A percentile compares a stretch with the other conserved stretches of the same genome.
phyloP scores from a whole-genome alignment of 164 flowering plant species.

The Aristolochia californica region DNA sequence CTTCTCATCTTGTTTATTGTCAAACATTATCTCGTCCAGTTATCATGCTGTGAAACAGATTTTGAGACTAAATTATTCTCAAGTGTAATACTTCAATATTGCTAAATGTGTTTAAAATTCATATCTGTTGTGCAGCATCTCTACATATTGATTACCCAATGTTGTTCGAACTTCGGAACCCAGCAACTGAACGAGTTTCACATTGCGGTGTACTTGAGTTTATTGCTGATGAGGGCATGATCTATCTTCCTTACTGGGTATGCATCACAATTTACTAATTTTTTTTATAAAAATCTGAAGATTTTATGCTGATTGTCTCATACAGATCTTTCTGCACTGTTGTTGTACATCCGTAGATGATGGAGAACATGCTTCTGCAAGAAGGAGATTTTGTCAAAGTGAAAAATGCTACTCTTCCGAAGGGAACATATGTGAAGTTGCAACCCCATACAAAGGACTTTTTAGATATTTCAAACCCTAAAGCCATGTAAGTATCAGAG shows the following conservation, averaged over 20 bases:
- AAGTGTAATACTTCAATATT: neutral
- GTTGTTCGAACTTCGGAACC: conserved; percentile 86
- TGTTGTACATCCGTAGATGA: conserved; percentile 45
- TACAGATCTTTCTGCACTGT: neutral
- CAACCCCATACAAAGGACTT: conserved; percentile 97
- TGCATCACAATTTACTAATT: neutral
- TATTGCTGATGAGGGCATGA: conserved; percentile 96
- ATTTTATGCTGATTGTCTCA: neutral
- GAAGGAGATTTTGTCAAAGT: conserved; percentile 82
- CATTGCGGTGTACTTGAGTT: conserved; percentile 98
- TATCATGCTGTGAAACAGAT: neutral
- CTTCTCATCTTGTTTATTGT: neutral
- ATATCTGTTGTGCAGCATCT: conserved; percentile 32
- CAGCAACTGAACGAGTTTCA: conserved; percentile 63
- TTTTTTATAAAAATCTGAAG: neutral
- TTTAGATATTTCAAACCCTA: conserved; percentile 95
- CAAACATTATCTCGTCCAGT: neutral
- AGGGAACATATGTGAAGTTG: conserved; percentile 88
- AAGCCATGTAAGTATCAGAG: conserved; percentile 67
- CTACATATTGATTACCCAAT: conserved; percentile 89
- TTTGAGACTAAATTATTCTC: neutral
- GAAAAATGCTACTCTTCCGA: conserved; percentile 83
- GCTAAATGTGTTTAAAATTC: neutral
- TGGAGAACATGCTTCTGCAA: conserved; percentile 89
- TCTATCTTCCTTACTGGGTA: conserved; percentile 33